Evolutionary conservation across 164 flowering plant species (phyloP).

Genomic region (Liquidambar formosana): DNA sequence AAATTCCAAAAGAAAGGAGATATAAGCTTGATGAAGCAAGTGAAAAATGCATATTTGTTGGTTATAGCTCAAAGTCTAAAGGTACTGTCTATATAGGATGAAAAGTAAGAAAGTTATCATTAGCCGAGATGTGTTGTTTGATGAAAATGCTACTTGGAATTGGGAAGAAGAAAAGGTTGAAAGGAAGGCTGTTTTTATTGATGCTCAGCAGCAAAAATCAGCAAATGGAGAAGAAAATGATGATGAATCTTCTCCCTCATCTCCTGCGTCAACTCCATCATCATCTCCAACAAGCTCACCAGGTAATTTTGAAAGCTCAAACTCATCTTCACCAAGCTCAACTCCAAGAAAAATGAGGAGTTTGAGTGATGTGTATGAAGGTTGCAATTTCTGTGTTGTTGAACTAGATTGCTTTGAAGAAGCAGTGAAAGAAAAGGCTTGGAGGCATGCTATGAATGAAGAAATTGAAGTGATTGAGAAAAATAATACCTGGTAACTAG

Average conservation of each 20-base stretch:
- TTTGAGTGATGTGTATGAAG: neutral
- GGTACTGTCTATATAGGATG: neutral
- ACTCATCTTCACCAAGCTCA: no score
- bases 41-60: neutral
- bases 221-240: neutral
- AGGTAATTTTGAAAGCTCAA: no score
- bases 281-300: no score
- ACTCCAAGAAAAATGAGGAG: constrained; percentile 4
- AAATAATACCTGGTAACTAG: constrained; percentile 4
- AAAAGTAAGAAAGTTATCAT: neutral
- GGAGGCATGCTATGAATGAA: neutral
- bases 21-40: neutral
- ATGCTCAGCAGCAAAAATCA: neutral
- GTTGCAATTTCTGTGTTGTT: neutral
- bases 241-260: neutral
- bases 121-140: neutral
- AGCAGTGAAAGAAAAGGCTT: neutral
- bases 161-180: neutral
- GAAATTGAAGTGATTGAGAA: constrained; percentile 4
- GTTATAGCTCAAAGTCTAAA: neutral
- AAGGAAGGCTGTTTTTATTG: neutral
- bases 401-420: neutral
- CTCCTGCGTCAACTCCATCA: neutral
- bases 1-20: no score
- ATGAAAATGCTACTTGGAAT: neutral